A percentile compares a stretch with the other conserved stretches of the same genome.
phyloP scores from a whole-genome alignment of 1,139 yeast genomes.

The Scheffersomyces titani region DNA sequence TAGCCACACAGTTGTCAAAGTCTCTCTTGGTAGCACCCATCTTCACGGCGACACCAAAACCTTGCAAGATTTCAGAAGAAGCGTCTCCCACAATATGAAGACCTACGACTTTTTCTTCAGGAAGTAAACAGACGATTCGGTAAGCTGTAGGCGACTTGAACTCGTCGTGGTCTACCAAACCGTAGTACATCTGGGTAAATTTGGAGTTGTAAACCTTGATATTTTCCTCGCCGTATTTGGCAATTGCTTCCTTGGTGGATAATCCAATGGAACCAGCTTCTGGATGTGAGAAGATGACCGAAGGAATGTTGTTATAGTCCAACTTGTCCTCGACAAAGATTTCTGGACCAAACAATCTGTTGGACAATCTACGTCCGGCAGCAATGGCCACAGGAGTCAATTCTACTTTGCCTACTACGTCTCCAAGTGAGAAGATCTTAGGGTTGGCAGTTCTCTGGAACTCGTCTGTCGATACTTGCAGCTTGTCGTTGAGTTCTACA shows the following conservation, averaged over 20 bases:
- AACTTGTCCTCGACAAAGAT: slow-evolving; percentile 67
- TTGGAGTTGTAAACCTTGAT: slow-evolving; percentile 79
- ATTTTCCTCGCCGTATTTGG: slow-evolving; percentile 76
- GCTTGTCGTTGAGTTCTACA: slow-evolving; percentile 57
- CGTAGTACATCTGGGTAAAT: slow-evolving; percentile 92
- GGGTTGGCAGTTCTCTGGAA: slow-evolving; percentile 78
- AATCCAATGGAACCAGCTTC: slow-evolving; percentile 95
- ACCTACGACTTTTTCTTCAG: slow-evolving; percentile 92
- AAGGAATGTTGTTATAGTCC: slow-evolving; percentile 84
- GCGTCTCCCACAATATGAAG: slow-evolving; percentile 89
- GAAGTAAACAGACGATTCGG: slow-evolving; percentile 76
- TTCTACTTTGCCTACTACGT: slow-evolving; percentile 87
- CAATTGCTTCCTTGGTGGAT: slow-evolving; percentile 73
- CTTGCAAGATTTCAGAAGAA: slow-evolving; percentile 92
- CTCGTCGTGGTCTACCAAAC: slow-evolving; percentile 65
- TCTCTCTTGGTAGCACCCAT: slow-evolving; percentile 98
- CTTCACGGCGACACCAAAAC: slow-evolving; percentile 95
- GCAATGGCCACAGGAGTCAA: slow-evolving; percentile 99
- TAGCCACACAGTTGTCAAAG: slow-evolving; percentile 94
- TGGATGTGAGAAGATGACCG: slow-evolving; percentile 94
- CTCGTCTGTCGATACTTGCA: slow-evolving; percentile 76
- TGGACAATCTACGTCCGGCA: slow-evolving; percentile 91
- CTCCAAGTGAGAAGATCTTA: slow-evolving; percentile 85
- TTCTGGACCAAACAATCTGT: slow-evolving; percentile 84
- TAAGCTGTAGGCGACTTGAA: slow-evolving; percentile 87